Evolutionary conservation across 495 filamentous ascomycete genomes (phyloP).

Genomic region (Podospora conica): DNA sequence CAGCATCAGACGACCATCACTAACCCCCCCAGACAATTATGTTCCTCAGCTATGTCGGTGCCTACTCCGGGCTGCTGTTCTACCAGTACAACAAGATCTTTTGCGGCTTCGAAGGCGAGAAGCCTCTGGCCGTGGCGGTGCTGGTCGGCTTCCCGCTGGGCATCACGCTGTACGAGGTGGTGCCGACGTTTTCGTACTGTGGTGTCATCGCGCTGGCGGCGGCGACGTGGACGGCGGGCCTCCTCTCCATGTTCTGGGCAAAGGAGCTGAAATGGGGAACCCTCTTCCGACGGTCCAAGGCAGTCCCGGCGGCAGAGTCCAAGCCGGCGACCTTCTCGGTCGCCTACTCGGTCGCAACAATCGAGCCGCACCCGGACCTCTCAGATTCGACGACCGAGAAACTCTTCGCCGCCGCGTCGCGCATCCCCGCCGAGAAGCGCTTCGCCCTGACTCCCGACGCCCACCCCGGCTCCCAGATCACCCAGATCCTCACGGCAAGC

Average conservation of each 20-base stretch:
- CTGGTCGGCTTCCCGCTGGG: conserved; percentile 38
- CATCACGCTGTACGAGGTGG: conserved; percentile 33
- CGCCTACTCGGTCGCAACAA: not conserved
- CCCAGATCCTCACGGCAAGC: not conserved
- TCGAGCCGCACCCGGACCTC: conserved; percentile 3
- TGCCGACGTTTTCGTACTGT: conserved; percentile 41
- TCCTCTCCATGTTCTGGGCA: conserved; percentile 42
- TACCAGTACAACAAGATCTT: conserved; percentile 60
- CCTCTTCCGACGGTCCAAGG: not conserved
- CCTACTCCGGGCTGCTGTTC: conserved; percentile 54
- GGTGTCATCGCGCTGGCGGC: conserved; percentile 45
- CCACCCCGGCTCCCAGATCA: not conserved
- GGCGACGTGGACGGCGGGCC: conserved; percentile 49
- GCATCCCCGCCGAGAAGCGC: not conserved
- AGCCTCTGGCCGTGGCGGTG: conserved; percentile 43
- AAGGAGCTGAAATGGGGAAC: conserved; percentile 27
- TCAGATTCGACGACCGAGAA: not conserved
- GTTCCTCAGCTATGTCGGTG: conserved; percentile 47
- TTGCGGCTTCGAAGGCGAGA: conserved; percentile 47
- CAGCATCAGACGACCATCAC: too few relatives aligned
- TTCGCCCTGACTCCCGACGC: not conserved
- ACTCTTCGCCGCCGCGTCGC: not conserved
- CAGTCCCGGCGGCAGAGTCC: not conserved
- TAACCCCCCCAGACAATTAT: conserved; percentile 41
- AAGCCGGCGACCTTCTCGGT: not conserved